phyloP scores from a whole-genome alignment of 345 rosid genomes.

The Mangifera indica region DNA sequence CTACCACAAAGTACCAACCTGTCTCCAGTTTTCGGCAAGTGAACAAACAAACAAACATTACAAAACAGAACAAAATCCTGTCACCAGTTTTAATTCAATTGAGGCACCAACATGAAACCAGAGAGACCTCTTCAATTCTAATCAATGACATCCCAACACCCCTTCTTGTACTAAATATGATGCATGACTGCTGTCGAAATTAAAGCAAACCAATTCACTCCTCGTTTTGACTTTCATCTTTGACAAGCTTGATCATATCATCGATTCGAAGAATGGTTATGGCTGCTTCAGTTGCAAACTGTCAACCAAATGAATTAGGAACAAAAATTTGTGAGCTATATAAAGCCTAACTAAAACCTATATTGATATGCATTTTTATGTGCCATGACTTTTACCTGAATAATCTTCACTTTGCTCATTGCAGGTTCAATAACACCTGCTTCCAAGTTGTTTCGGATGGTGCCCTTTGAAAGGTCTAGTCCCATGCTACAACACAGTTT shows the following conservation, averaged over 20 bases:
- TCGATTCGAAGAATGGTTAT: conserved; percentile 94
- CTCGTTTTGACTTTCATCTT: conserved; percentile 84
- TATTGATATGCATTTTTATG: background rate
- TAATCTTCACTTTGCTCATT: conserved; percentile 99
- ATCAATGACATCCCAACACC: background rate
- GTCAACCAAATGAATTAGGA: conserved; percentile 11
- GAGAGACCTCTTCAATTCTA: background rate
- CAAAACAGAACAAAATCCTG: background rate
- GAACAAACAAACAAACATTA: conserved; percentile 1
- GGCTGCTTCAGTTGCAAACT: conserved; percentile 98
- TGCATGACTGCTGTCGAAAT: background rate
- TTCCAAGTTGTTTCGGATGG: conserved; percentile 84
- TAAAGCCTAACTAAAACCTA: background rate
- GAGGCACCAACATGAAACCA: background rate
- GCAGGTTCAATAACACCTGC: conserved; percentile 99
- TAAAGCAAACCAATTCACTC: conserved; percentile 15
- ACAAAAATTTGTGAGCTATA: background rate
- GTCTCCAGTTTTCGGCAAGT: too few relatives aligned
- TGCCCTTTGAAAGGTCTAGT: conserved; percentile 79
- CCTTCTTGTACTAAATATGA: background rate
- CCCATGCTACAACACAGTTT: conserved; percentile 73
- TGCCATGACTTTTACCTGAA: conserved; percentile 57
- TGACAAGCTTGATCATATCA: conserved; percentile 93
- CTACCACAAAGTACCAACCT: background rate
- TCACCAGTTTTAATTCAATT: background rate